Evolutionary conservation across 306 rosid species (phyloP), one percentile per base, ranked within the genome.

Genomic region (Myrica gale): DNA sequence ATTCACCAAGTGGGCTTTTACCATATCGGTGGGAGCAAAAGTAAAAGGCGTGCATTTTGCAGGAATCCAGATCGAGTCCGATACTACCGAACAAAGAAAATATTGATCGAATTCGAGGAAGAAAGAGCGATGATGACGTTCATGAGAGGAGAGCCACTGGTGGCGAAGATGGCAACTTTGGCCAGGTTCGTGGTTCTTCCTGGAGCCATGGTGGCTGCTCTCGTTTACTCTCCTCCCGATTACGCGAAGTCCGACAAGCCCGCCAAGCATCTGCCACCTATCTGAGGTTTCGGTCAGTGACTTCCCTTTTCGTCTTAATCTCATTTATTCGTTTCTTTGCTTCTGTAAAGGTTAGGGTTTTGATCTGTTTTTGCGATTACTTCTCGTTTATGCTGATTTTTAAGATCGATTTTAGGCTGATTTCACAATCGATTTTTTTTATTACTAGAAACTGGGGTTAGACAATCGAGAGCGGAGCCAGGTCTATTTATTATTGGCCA

Each of bases 161-260:
- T 80, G 72, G 63, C 56, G 55, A 85, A 85, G 78, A 69, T 79
- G 58, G 86, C 86, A 5, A 13, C 44, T 43, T 41, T 80, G 65
- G 77, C 86, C 5, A 57, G 46, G 54, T 76, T 82, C 60, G 76
- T 37, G 60, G 78, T 85, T 74, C 68, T 85, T 56, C 89, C 86
- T 2, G 80, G 80, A 56, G 80, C 86, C 73, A 85, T 82, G 89
- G 68, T 32, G 1, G 82, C 88, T 1, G 77, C 86, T 45, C 73
- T 76, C 39, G 1, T 82, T 32, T 85, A 79, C 76, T 85, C 88
- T 48, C 88, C 86, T 62, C 88, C 86, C 3, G 69, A 71, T 76
- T 78, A 72, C 53, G 46, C 20, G 56, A 69, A 57, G 80, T 81
- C 55, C 56, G 68, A 45, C 9, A 71, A 79, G 19, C 50, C 82